A percentile compares a stretch with the other conserved stretches of the same genome.
Evolutionary conservation across 2,329 filamentous ascomycete species (phyloP).

Genomic region (Ilyonectria robusta): DNA sequence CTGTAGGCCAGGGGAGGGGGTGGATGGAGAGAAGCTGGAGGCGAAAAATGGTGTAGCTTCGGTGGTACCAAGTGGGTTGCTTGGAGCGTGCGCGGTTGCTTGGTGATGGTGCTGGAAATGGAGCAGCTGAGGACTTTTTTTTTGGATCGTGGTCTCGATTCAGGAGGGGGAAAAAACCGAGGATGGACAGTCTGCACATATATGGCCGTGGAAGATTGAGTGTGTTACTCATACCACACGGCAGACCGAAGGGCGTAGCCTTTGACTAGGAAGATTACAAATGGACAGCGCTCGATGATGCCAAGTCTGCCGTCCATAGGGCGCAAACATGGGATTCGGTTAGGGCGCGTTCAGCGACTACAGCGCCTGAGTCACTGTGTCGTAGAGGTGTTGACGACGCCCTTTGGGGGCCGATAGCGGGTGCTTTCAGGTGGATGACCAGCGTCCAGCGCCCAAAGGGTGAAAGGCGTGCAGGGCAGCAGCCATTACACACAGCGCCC

Average conservation of each 20-base stretch:
- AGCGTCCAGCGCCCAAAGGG: slow-evolving; percentile 1
- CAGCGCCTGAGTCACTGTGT: slow-evolving; percentile 8
- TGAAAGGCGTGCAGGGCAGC: slow-evolving; percentile 15
- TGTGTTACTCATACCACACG: slow-evolving; percentile 9
- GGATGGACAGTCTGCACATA: slow-evolving; percentile 12
- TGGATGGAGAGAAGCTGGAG: slow-evolving; percentile 16
- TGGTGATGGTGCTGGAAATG: slow-evolving; percentile 14
- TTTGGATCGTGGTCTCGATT: slow-evolving; percentile 20
- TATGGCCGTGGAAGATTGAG: slow-evolving; percentile 11
- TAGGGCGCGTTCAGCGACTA: slow-evolving; percentile 7
- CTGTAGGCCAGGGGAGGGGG: slow-evolving; percentile 20
- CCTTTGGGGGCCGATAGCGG: slow-evolving; percentile 14
- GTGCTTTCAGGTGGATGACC: background rate
- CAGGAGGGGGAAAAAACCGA: slow-evolving; percentile 8
- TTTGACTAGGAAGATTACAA: background rate
- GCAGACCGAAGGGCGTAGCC: background rate
- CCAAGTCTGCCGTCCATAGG: background rate
- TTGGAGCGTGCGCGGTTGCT: slow-evolving; percentile 25
- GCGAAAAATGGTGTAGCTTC: slow-evolving; percentile 29
- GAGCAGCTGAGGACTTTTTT: slow-evolving; percentile 23
- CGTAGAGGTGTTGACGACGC: slow-evolving; percentile 9
- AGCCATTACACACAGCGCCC: slow-evolving; percentile 8
- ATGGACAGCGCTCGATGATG: background rate
- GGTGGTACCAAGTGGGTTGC: slow-evolving; percentile 24
- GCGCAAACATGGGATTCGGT: slow-evolving; percentile 5